phyloP scores from a whole-genome alignment of 108 stramenopile genomes.

The Parietichytrium sp. region DNA sequence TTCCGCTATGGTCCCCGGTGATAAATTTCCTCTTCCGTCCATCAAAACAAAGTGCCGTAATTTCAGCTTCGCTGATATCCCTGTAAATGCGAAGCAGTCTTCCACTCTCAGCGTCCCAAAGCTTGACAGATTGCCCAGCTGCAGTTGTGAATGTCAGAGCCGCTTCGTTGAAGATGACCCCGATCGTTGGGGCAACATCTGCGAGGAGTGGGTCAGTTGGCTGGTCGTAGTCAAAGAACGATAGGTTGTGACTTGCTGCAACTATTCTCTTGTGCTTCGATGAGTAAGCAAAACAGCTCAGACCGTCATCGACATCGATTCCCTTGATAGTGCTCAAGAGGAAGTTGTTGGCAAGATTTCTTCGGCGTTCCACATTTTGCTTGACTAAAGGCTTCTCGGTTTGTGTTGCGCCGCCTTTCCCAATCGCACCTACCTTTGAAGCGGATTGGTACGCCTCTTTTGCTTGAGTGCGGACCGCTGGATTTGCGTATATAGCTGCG shows the following conservation, averaged over 20 bases:
- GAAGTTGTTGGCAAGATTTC: background rate
- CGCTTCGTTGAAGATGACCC: slow-evolving; percentile 52
- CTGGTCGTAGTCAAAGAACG: slow-evolving; percentile 61
- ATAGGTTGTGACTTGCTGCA: slow-evolving; percentile 53
- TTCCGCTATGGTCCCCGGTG: slow-evolving; percentile 47
- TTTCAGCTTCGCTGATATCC: slow-evolving; percentile 45
- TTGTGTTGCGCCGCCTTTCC: background rate
- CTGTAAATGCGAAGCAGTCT: slow-evolving; percentile 45
- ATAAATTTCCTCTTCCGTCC: slow-evolving; percentile 58
- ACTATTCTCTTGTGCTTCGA: slow-evolving; percentile 48
- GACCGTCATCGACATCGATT: background rate
- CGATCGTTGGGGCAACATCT: slow-evolving; percentile 53
- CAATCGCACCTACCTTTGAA: slow-evolving; percentile 38
- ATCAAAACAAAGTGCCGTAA: slow-evolving; percentile 55
- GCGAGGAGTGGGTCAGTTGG: slow-evolving; percentile 54
- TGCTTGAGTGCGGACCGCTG: slow-evolving; percentile 17
- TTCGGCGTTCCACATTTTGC: slow-evolving; percentile 40
- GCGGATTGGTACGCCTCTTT: slow-evolving; percentile 11
- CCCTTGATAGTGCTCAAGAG: background rate
- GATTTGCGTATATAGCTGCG: slow-evolving; percentile 49
- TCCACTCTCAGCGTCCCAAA: slow-evolving; percentile 59
- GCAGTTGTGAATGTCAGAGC: slow-evolving; percentile 53
- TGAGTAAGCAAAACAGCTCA: slow-evolving; percentile 29
- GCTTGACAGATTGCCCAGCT: slow-evolving; percentile 45
- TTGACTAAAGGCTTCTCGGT: background rate